These are phyloP conservation scores for Karstenula rhodostoma DNA, from an alignment of 2,329 filamentous ascomycete genomes.

Conservation along the genomic window DNA sequence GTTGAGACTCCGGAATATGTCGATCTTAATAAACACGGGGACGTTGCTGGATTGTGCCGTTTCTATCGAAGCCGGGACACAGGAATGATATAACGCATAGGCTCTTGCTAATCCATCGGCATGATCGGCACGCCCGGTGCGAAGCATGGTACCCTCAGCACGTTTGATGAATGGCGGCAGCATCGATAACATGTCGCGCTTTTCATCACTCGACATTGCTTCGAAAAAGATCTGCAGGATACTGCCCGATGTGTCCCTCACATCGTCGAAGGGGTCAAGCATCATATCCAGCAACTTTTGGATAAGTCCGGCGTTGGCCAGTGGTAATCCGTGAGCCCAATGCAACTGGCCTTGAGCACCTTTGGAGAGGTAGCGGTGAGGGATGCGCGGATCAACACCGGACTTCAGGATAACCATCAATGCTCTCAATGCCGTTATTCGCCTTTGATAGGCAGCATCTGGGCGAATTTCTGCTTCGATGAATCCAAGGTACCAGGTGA, in stretches of 20 bases:
- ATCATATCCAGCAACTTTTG: conserved; percentile 78
- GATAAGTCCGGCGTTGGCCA: conserved; percentile 57
- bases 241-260: conserved; percentile 66
- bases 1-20: conserved; percentile 67
- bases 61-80: conserved; percentile 4
- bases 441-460: conserved; percentile 87
- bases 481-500: conserved; percentile 78
- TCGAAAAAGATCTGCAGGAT: conserved; percentile 51
- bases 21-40: conserved; percentile 41
- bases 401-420: conserved; percentile 72
- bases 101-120: conserved; percentile 87
- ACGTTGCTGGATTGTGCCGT: conserved; percentile 41
- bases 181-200: conserved; percentile 18
- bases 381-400: conserved; percentile 66
- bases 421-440: conserved; percentile 80
- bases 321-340: conserved; percentile 59
- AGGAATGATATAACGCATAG: conserved; percentile 76
- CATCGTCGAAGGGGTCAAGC: conserved; percentile 92
- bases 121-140: conserved; percentile 86
- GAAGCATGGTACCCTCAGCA: conserved; percentile 65
- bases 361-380: conserved; percentile 52
- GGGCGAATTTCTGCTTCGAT: conserved; percentile 77
- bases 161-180: conserved; percentile 40
- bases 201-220: conserved; percentile 28
- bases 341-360: conserved; percentile 57